These are phyloP conservation scores for Venturia asperata DNA, from an alignment of 2,329 filamentous ascomycete genomes.

Conservation along the genomic window DNA sequence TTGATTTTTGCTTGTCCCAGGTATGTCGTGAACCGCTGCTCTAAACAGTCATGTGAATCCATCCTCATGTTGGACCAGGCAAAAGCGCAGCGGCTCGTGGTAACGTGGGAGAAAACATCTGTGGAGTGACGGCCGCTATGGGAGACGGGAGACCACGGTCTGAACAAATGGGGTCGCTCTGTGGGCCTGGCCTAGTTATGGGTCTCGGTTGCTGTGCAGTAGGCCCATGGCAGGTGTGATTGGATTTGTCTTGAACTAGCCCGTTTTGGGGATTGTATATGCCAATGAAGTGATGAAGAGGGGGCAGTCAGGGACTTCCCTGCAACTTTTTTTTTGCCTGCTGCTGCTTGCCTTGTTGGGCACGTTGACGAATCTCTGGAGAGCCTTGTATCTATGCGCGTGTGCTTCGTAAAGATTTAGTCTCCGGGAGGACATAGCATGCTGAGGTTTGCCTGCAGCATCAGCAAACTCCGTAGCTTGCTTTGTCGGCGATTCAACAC, in stretches of 20 bases:
- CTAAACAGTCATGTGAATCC: constrained; percentile 26
- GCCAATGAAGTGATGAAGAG: constrained; percentile 2
- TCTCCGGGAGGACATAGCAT: not conserved
- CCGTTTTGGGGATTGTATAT: not conserved
- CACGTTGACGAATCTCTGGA: not conserved
- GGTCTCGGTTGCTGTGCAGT: not conserved
- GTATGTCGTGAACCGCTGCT: constrained; percentile 20
- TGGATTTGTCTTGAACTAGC: not conserved
- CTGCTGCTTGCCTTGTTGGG: not conserved
- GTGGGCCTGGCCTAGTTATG: constrained; percentile 16
- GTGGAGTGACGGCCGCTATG: constrained; percentile 18
- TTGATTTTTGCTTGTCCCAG: constrained; percentile 27
- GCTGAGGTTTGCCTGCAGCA: constrained; percentile 6
- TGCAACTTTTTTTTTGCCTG: not conserved
- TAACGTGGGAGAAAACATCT: constrained; percentile 20
- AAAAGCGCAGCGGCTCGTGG: constrained; percentile 10
- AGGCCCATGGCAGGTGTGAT: not conserved
- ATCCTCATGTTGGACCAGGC: constrained; percentile 14
- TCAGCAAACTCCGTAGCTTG: not conserved
- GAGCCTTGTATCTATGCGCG: not conserved
- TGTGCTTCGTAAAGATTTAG: not conserved
- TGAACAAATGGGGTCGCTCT: constrained; percentile 18
- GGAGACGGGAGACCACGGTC: constrained; percentile 11
- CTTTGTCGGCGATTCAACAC: constrained; percentile 2
- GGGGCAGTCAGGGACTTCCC: constrained; percentile 10